These are phyloP conservation scores for Plasmodium reichenowi DNA, from an alignment of 169 alveolate species.

Conservation along the genomic window DNA sequence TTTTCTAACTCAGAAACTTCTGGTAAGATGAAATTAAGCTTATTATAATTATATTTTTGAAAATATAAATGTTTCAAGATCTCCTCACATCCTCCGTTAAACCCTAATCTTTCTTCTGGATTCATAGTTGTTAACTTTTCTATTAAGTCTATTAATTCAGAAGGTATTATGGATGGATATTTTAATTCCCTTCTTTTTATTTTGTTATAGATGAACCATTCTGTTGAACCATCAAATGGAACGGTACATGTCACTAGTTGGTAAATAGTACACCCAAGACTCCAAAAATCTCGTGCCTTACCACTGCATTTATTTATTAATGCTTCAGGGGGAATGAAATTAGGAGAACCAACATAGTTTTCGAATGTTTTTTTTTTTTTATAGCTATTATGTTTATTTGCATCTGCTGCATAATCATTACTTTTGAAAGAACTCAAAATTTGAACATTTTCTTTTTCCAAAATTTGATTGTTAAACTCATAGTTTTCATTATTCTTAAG, in stretches of 20 bases:
- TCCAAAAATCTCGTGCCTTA: conserved; percentile 91
- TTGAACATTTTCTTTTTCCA: conserved; percentile 22
- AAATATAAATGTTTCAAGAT: conserved; percentile 78
- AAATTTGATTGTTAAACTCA: conserved; percentile 40
- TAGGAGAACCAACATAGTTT: conserved; percentile 94
- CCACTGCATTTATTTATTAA: conserved; percentile 90
- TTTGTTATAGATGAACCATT: conserved; percentile 82
- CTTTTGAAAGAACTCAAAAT: conserved; percentile 12
- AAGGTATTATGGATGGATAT: conserved; percentile 77
- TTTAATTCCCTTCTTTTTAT: conserved; percentile 70
- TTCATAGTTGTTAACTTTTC: conserved; percentile 69
- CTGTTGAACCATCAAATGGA: conserved; percentile 85
- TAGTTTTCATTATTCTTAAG: conserved; percentile 49
- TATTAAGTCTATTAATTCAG: conserved; percentile 84
- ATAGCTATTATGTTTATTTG: conserved; percentile 14
- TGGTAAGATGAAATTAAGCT: conserved; percentile 52
- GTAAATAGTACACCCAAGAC: conserved; percentile 93
- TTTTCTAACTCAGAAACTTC: conserved; percentile 40
- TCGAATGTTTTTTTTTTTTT: conserved; percentile 84
- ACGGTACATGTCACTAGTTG: conserved; percentile 90
- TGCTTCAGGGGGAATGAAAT: conserved; percentile 95
- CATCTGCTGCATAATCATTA: conserved; percentile 16
- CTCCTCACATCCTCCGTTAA: conserved; percentile 63
- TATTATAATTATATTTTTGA: conserved; percentile 41
- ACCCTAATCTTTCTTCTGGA: conserved; percentile 84